Conservation (phyloP, 2,329 filamentous ascomycete genomes). For the Byssochlamys sp. region DNA sequence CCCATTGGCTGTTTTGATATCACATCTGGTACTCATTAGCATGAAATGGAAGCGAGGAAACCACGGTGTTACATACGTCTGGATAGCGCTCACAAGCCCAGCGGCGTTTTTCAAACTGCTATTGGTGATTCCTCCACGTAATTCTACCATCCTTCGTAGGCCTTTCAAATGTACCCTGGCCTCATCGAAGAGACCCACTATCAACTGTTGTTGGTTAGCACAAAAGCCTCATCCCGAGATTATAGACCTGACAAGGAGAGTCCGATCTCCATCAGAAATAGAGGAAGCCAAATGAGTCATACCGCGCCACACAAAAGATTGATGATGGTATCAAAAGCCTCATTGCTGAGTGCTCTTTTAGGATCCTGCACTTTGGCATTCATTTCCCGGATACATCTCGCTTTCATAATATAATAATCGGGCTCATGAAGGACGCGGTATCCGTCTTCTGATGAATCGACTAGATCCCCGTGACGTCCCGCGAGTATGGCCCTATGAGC, state of each 20-base stretch:
- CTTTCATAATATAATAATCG: constrained; percentile 33
- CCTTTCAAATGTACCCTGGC: constrained; percentile 30
- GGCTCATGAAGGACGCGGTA: constrained; percentile 18
- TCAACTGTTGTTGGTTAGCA: constrained; percentile 18
- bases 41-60: not conserved
- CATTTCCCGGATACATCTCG: constrained; percentile 25
- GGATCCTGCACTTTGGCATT: constrained; percentile 23
- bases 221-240: not conserved
- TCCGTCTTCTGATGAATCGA: constrained; percentile 9
- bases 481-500: constrained; percentile 29
- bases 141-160: constrained; percentile 28
- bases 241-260: not conserved
- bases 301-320: constrained; percentile 29
- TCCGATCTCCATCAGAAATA: not conserved
- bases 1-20: constrained; percentile 26
- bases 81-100: constrained; percentile 16
- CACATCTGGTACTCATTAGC: constrained; percentile 16
- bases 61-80: constrained; percentile 16
- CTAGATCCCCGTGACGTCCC: constrained; percentile 15
- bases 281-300: constrained; percentile 5
- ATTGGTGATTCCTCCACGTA: constrained; percentile 24
- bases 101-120: constrained; percentile 16
- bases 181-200: constrained; percentile 30
- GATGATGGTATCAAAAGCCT: constrained; percentile 29
- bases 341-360: constrained; percentile 17